Evolutionary conservation across 202 grass and related monocot genomes (phyloP).

Genomic region (Digitaria exilis): DNA sequence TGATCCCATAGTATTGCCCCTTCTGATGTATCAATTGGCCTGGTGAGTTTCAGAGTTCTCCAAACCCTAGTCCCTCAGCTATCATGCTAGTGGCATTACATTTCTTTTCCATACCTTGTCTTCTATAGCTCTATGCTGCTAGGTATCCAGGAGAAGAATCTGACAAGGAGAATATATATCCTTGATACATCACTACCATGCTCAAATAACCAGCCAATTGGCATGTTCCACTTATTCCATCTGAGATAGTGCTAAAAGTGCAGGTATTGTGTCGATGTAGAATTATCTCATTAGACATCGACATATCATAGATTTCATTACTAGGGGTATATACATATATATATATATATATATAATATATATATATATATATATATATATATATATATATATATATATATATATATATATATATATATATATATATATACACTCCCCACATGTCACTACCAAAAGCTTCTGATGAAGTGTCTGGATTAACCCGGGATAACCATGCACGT

Average conservation of each 20-base stretch:
- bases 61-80: not conserved
- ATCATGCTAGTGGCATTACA: not conserved
- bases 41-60: slow-evolving; percentile 15
- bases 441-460: not conserved
- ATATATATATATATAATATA: too few relatives aligned
- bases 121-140: not conserved
- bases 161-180: not conserved
- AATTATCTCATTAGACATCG: not conserved
- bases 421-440: not conserved
- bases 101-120: not conserved
- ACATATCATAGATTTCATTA: not conserved
- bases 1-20: not conserved
- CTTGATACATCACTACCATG: not conserved
- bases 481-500: slow-evolving; percentile 1
- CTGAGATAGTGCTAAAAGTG: not conserved
- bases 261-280: not conserved
- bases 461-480: not conserved
- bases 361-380: too few relatives aligned
- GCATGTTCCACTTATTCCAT: not conserved
- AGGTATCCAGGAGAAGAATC: not conserved
- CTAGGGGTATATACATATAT: too few relatives aligned
- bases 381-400: too few relatives aligned
- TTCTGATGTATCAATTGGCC: not conserved
- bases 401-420: too few relatives aligned
- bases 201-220: not conserved